Conservation (phyloP, 176 grass and related monocot species). For the Hordeum marinum region DNA sequence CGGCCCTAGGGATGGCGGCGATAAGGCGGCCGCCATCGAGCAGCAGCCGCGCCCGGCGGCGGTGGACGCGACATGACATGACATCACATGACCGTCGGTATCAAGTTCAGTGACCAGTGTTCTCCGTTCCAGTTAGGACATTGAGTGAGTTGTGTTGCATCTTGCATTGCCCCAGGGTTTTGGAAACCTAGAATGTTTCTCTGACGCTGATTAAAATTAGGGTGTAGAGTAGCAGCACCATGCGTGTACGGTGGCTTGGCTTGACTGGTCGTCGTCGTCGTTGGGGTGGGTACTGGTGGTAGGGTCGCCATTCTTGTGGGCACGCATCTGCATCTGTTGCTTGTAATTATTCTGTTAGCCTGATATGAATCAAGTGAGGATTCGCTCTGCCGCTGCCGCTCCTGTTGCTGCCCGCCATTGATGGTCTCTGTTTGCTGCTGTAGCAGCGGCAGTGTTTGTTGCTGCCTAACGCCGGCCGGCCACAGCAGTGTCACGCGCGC, state of each 20-base stretch:
- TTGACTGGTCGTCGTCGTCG: neutral
- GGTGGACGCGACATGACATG: slow-evolving; percentile 26
- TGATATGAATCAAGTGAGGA: slow-evolving; percentile 31
- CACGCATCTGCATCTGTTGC: slow-evolving; percentile 30
- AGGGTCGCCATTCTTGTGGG: slow-evolving; percentile 54
- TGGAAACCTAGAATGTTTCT: slow-evolving; percentile 36
- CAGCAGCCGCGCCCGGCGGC: slow-evolving; percentile 23
- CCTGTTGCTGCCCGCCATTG: neutral
- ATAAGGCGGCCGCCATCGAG: slow-evolving; percentile 24
- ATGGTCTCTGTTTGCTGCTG: neutral
- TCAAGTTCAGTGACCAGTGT: neutral
- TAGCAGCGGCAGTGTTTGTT: neutral
- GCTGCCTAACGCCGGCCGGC: neutral
- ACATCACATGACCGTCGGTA: neutral
- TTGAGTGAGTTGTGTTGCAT: slow-evolving; percentile 1
- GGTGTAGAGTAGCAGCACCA: slow-evolving; percentile 22
- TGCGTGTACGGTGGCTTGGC: neutral
- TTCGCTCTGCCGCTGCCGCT: slow-evolving; percentile 3
- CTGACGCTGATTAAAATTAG: slow-evolving; percentile 19
- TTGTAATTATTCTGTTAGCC: slow-evolving; percentile 80
- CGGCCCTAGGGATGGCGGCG: slow-evolving; percentile 9
- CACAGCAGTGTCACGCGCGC: no score
- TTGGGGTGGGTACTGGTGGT: neutral
- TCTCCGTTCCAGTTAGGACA: slow-evolving; percentile 27
- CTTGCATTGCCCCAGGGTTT: slow-evolving; percentile 52